Evolutionary conservation across 176 grass and related monocot species (phyloP).

Genomic region (Juncus inflexus): DNA sequence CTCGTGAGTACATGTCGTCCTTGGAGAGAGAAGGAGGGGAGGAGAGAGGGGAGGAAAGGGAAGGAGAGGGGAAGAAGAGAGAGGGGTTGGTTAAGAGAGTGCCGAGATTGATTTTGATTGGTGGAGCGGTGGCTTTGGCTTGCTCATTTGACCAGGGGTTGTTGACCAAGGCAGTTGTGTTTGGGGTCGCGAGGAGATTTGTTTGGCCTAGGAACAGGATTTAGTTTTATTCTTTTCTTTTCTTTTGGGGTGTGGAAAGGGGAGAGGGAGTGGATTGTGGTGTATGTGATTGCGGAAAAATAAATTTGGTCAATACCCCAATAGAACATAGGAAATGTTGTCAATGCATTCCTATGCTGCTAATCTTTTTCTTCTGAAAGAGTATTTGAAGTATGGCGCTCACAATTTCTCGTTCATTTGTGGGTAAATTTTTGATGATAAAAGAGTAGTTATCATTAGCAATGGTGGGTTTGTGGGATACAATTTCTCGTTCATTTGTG

Average conservation of each 20-base stretch:
- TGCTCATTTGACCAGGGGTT: slow-evolving; percentile 75
- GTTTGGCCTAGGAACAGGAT: slow-evolving; percentile 46
- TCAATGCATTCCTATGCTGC: too few relatives aligned
- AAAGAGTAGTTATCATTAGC: neutral
- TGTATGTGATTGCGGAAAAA: neutral
- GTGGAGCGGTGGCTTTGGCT: slow-evolving; percentile 66
- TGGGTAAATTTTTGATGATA: neutral
- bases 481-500: neutral
- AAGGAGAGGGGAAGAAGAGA: slow-evolving; percentile 34
- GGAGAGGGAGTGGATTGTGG: neutral
- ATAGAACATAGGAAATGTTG: neutral
- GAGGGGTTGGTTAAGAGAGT: slow-evolving; percentile 39
- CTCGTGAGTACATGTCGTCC: slow-evolving; percentile 34
- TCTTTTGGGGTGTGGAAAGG: neutral
- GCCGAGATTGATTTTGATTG: slow-evolving; percentile 52
- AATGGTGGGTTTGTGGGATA: too few relatives aligned
- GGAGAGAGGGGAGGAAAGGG: slow-evolving; percentile 54
- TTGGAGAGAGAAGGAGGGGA: slow-evolving; percentile 44
- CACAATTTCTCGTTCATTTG: neutral
- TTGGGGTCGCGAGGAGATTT: slow-evolving; percentile 58
- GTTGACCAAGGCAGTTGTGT: slow-evolving; percentile 76
- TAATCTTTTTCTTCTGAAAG: too few relatives aligned
- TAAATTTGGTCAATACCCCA: too few relatives aligned
- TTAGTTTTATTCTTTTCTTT: slow-evolving; percentile 22
- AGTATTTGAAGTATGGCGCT: too few relatives aligned